Percentiles rank a stretch among this genome's conserved stretches.
Evolutionary conservation across 2,329 filamentous ascomycete species (phyloP).

Genomic region (Stagonosporopsis rhizophila): DNA sequence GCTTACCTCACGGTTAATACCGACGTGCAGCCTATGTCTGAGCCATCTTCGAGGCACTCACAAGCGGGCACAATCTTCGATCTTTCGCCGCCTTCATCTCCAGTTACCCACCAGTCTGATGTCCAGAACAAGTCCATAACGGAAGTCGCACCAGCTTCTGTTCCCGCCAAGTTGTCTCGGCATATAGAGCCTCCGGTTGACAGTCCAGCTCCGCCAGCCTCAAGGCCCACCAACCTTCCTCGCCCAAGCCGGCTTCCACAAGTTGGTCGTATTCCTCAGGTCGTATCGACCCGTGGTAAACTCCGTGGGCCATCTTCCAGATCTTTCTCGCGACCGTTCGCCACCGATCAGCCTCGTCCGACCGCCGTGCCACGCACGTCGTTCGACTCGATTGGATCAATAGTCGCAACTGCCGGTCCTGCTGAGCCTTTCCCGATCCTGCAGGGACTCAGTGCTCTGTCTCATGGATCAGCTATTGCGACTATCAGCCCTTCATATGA

Average conservation of each 20-base stretch:
- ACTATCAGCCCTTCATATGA: constrained; percentile 41
- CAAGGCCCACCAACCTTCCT: constrained; percentile 38
- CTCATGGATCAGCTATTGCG: constrained; percentile 50
- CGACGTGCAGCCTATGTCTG: constrained; percentile 18
- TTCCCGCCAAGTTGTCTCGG: background rate
- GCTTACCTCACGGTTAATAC: constrained; percentile 33
- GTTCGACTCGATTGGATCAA: constrained; percentile 39
- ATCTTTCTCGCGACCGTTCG: constrained; percentile 87
- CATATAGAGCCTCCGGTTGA: constrained; percentile 9
- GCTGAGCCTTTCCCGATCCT: constrained; percentile 46
- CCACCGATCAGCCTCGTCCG: constrained; percentile 53
- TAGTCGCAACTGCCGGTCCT: constrained; percentile 38
- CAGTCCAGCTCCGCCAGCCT: constrained; percentile 33
- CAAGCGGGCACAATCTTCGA: constrained; percentile 44
- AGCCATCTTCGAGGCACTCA: constrained; percentile 24
- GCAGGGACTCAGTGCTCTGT: constrained; percentile 42
- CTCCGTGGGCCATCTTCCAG: constrained; percentile 72
- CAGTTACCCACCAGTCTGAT: constrained; percentile 29
- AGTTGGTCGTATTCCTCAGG: constrained; percentile 84
- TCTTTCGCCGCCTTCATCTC: constrained; percentile 43
- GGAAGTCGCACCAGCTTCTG: background rate
- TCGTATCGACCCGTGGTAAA: constrained; percentile 70
- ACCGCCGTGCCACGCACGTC: constrained; percentile 43
- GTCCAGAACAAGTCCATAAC: constrained; percentile 12
- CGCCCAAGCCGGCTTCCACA: constrained; percentile 74